Percentiles rank a stretch among this genome's conserved stretches.
Evolutionary conservation across 257 asterid genomes (phyloP).

Genomic region (Solanum raphanifolium): DNA sequence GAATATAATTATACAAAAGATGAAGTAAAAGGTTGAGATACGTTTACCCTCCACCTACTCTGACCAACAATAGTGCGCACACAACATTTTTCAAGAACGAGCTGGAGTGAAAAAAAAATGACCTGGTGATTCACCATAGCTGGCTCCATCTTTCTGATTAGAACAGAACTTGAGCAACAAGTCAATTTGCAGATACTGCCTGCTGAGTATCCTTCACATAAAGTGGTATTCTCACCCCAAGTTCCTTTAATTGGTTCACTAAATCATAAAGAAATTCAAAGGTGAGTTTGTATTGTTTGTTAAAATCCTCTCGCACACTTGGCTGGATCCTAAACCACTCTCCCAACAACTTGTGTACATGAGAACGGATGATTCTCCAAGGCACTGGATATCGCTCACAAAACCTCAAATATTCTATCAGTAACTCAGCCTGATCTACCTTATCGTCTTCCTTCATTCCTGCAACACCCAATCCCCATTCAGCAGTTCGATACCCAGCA

Average conservation of each 20-base stretch:
- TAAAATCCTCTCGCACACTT: constrained; percentile 58
- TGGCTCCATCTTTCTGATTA: neutral
- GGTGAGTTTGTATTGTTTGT: constrained; percentile 52
- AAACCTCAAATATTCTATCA: constrained; percentile 59
- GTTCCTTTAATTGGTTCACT: constrained; percentile 60
- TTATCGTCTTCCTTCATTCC: constrained; percentile 30
- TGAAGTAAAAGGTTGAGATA: neutral
- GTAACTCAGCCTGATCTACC: constrained; percentile 65
- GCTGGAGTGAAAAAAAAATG: neutral
- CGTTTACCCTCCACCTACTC: neutral
- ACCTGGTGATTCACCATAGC: neutral
- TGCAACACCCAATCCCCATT: constrained; percentile 44
- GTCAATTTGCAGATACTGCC: constrained; percentile 12
- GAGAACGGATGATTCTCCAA: constrained; percentile 94
- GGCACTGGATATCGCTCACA: constrained; percentile 91
- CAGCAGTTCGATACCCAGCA: constrained; percentile 68
- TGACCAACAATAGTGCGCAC: neutral
- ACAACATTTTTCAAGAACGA: neutral
- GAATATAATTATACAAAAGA: neutral
- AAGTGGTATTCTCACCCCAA: constrained; percentile 62
- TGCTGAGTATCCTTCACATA: constrained; percentile 25
- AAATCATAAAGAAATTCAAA: constrained; percentile 67
- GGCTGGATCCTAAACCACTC: constrained; percentile 88
- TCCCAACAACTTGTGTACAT: constrained; percentile 84
- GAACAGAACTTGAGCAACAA: constrained; percentile 6